Evolutionary conservation across 2,329 filamentous ascomycete genomes (phyloP).

Genomic region (Coleophoma eucalyptorum): DNA sequence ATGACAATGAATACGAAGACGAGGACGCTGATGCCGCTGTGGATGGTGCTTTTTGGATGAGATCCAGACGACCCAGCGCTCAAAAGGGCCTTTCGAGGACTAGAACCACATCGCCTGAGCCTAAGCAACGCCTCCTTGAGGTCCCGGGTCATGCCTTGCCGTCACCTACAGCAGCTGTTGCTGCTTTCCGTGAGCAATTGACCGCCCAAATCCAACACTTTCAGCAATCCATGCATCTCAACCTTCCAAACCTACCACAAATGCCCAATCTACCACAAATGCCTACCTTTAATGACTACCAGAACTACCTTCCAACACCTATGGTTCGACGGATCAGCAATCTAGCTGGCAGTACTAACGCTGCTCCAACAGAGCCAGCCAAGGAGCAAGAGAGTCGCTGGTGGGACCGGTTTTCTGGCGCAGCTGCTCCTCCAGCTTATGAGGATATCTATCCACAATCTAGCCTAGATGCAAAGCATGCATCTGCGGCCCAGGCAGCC

Average conservation of each 20-base stretch:
- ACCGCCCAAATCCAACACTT: conserved; percentile 72
- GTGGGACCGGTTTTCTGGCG: conserved; percentile 63
- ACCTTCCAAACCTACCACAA: conserved; percentile 60
- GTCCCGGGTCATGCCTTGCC: conserved; percentile 25
- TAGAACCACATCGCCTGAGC: conserved; percentile 4
- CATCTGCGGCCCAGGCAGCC: conserved; percentile 53
- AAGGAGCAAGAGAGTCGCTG: conserved; percentile 50
- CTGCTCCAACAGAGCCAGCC: neutral
- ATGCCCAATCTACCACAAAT: conserved; percentile 42
- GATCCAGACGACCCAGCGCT: conserved; percentile 25
- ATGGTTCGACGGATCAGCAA: conserved; percentile 71
- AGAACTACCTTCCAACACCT: conserved; percentile 58
- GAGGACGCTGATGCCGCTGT: conserved; percentile 24
- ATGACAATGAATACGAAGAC: conserved; percentile 34
- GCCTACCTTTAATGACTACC: conserved; percentile 66
- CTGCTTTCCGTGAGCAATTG: conserved; percentile 70
- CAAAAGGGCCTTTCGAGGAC: conserved; percentile 8
- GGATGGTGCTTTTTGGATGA: conserved; percentile 29
- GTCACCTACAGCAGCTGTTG: conserved; percentile 59
- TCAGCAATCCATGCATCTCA: conserved; percentile 66
- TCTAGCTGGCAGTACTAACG: conserved; percentile 52
- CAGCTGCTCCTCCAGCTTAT: conserved; percentile 66
- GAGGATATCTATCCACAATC: conserved; percentile 69
- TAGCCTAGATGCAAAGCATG: conserved; percentile 51
- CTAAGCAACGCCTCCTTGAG: conserved; percentile 11